These are phyloP conservation scores for Linum usitatissimum DNA, from an alignment of 345 rosid genomes.

Conservation along the genomic window DNA sequence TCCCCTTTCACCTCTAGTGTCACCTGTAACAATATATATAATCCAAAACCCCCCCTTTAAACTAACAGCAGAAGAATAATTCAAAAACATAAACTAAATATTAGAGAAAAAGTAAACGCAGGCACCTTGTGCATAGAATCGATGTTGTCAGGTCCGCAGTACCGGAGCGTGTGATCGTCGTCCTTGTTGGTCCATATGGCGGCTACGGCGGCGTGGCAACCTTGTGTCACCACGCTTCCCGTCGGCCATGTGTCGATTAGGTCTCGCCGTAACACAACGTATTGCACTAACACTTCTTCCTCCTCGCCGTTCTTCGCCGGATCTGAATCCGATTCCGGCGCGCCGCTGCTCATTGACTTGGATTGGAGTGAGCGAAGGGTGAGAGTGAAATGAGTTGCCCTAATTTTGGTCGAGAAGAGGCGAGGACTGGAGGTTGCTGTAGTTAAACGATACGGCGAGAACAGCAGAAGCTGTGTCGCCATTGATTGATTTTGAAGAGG, in stretches of 20 bases:
- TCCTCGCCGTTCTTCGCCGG: slow-evolving; percentile 16
- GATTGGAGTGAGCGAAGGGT: not conserved
- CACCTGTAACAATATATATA: slow-evolving; percentile 33
- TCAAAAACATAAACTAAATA: not conserved
- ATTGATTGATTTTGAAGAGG: not conserved
- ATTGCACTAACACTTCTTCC: slow-evolving; percentile 58
- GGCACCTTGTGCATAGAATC: slow-evolving; percentile 81
- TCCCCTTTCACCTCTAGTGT: slow-evolving; percentile 96
- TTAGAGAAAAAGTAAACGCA: too few relatives aligned
- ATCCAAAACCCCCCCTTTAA: not conserved
- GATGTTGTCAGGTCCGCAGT: slow-evolving; percentile 57
- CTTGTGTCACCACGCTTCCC: slow-evolving; percentile 92
- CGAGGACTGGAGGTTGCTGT: not conserved
- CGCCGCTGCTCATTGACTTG: slow-evolving; percentile 35
- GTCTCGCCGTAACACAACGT: slow-evolving; percentile 76
- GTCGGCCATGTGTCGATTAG: slow-evolving; percentile 85
- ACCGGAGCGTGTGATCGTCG: slow-evolving; percentile 48
- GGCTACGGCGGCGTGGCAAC: slow-evolving; percentile 82
- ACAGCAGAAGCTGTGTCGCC: not conserved
- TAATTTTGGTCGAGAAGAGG: not conserved
- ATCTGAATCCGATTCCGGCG: slow-evolving; percentile 1
- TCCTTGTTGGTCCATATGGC: slow-evolving; percentile 69
- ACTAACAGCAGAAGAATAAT: not conserved
- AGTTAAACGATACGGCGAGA: slow-evolving; percentile 9
- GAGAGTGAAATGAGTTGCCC: slow-evolving; percentile 3